Evolutionary conservation across 75 land plant species (phyloP).

Genomic region (Selaginella moellendorffii): DNA sequence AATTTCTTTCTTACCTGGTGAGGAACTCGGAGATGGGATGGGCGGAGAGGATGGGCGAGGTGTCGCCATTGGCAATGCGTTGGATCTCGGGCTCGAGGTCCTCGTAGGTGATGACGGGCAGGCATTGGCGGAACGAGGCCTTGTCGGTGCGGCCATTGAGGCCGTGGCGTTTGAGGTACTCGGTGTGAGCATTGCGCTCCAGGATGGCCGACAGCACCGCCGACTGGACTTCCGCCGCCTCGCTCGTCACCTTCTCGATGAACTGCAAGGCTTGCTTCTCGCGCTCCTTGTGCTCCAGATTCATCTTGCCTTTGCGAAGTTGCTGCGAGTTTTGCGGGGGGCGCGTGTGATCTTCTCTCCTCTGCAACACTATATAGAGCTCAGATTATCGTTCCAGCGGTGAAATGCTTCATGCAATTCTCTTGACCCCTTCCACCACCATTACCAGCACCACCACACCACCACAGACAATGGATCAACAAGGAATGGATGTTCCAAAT

Average conservation of each 20-base stretch:
- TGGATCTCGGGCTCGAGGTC: conserved; percentile 60
- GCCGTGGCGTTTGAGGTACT: conserved; percentile 39
- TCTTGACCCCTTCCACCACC: too few relatives aligned
- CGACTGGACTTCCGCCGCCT: conserved; percentile 34
- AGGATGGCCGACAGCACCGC: conserved; percentile 44
- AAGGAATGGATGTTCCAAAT: too few relatives aligned
- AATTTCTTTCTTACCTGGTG: conserved; percentile 23
- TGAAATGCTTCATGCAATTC: too few relatives aligned
- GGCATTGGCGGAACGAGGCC: conserved; percentile 32
- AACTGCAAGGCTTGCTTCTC: conserved; percentile 35
- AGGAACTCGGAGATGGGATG: conserved; percentile 50
- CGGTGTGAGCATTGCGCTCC: conserved; percentile 40
- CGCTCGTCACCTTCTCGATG: conserved; percentile 39
- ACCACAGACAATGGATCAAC: too few relatives aligned
- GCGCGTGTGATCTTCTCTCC: too few relatives aligned
- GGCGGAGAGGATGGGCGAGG: conserved; percentile 49
- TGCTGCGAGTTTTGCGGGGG: too few relatives aligned
- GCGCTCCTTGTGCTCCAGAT: conserved; percentile 12
- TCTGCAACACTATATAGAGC: too few relatives aligned
- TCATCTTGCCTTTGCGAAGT: too few relatives aligned
- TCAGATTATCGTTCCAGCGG: too few relatives aligned
- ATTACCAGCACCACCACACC: too few relatives aligned
- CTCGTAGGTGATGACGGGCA: conserved; percentile 58
- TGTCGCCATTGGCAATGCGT: conserved; percentile 77
- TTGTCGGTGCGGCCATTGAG: conserved; percentile 40